Conservation (phyloP, 768 basidiomycete species). For the Termitomyces sp. region DNA sequence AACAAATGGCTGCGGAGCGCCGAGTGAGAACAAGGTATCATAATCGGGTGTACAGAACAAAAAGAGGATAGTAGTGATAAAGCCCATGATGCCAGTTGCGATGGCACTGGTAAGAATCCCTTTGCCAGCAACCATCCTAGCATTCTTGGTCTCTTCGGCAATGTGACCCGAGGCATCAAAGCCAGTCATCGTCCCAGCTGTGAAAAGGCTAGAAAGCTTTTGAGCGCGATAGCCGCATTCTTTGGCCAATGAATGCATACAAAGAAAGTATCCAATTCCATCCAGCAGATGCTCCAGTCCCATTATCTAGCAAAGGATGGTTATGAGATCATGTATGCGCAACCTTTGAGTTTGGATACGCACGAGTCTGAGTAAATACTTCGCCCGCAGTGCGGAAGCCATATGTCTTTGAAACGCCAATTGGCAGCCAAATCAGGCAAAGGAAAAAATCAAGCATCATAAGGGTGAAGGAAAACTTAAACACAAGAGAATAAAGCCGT, state of each 20-base stretch:
- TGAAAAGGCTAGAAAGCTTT: constrained; percentile 58
- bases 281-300: constrained; percentile 77
- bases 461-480: constrained; percentile 67
- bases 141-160: constrained; percentile 85
- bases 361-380: constrained; percentile 79
- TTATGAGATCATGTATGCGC: neutral
- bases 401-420: constrained; percentile 84
- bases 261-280: constrained; percentile 94
- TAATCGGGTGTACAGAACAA: constrained; percentile 82
- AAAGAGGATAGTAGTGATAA: constrained; percentile 73
- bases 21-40: constrained; percentile 67
- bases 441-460: constrained; percentile 87
- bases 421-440: constrained; percentile 88
- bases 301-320: constrained; percentile 62
- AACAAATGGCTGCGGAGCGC: constrained; percentile 89
- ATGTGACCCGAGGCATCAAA: constrained; percentile 89
- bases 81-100: constrained; percentile 76
- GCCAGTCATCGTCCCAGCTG: constrained; percentile 83
- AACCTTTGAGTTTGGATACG: constrained; percentile 25
- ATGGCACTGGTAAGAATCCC: constrained; percentile 78
- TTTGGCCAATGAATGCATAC: constrained; percentile 29
- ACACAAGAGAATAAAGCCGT: constrained; percentile 64
- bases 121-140: constrained; percentile 74
- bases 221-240: neutral
- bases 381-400: constrained; percentile 82